Conservation (phyloP, 2,329 filamentous ascomycete species). For the Ceratocystiopsis sp. region DNA sequence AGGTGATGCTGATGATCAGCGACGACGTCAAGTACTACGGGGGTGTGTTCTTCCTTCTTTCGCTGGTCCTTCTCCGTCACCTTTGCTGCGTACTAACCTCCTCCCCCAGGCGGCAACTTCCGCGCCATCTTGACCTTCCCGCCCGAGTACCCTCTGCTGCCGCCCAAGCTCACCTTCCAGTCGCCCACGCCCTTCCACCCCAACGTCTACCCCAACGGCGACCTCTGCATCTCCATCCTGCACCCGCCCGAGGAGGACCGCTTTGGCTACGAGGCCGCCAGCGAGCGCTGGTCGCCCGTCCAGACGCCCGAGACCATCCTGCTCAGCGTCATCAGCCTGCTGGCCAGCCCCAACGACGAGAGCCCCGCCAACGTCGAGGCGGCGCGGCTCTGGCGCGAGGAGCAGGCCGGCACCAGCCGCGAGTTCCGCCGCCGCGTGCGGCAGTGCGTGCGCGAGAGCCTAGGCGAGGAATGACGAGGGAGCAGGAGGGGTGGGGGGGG, state of each 20-base stretch:
- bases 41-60: conserved; percentile 34
- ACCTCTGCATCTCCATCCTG: conserved; percentile 92
- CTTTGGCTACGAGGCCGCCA: conserved; percentile 79
- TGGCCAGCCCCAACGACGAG: conserved; percentile 87
- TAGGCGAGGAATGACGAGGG: conserved; percentile 47
- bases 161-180: conserved; percentile 78
- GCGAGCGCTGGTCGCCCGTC: conserved; percentile 86
- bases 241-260: conserved; percentile 90
- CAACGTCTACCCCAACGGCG: conserved; percentile 76
- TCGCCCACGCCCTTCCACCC: conserved; percentile 77
- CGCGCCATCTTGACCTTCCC: conserved; percentile 74
- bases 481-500: neutral
- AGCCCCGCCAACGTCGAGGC: conserved; percentile 91
- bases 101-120: conserved; percentile 66
- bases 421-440: conserved; percentile 69
- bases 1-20: conserved; percentile 96
- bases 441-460: conserved; percentile 62
- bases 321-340: conserved; percentile 78
- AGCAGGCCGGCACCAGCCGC: conserved; percentile 39
- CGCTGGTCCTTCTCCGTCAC: neutral
- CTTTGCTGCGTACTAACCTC: neutral
- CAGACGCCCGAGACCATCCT: conserved; percentile 92
- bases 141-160: conserved; percentile 66
- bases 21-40: conserved; percentile 90
- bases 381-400: conserved; percentile 71